A percentile compares a stretch with the other conserved stretches of the same genome.
Evolutionary conservation across 768 basidiomycete species (phyloP).

Genomic region (Phlegmacium glaucopus): DNA sequence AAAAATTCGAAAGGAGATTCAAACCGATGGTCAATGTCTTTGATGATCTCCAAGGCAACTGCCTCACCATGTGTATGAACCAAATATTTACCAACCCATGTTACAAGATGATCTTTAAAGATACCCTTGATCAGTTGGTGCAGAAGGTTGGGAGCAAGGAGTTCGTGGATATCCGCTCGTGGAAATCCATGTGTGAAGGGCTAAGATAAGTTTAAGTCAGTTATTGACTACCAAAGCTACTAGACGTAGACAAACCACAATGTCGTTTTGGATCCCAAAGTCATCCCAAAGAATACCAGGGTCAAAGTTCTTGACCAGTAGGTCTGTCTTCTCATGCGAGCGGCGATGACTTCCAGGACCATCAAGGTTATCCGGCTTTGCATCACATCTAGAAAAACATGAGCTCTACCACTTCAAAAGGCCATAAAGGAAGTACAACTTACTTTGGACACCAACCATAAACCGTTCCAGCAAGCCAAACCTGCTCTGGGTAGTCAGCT

Average conservation of each 20-base stretch:
- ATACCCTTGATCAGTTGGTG: constrained; percentile 21
- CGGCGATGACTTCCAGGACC: constrained; percentile 10
- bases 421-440: neutral
- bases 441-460: constrained; percentile 22
- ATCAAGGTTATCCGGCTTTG: constrained; percentile 17
- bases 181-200: constrained; percentile 31
- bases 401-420: constrained; percentile 5
- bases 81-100: too few species aligned
- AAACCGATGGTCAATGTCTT: too few species aligned
- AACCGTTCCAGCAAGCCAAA: constrained; percentile 22
- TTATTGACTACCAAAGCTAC: neutral
- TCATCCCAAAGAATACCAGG: constrained; percentile 28
- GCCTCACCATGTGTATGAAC: too few species aligned
- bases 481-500: constrained; percentile 17
- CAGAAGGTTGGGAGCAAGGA: constrained; percentile 31
- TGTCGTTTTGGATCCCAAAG: constrained; percentile 29
- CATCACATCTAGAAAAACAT: constrained; percentile 18
- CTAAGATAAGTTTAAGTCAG: too few species aligned
- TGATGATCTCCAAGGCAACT: too few species aligned
- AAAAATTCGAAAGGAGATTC: too few species aligned
- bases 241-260: constrained; percentile 21
- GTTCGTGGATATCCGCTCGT: constrained; percentile 31
- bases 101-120: too few species aligned
- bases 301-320: constrained; percentile 21
- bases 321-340: constrained; percentile 19